Evolutionary conservation across 23 red algal genomes (phyloP).

Genomic region (Pyropia haitanensis): DNA sequence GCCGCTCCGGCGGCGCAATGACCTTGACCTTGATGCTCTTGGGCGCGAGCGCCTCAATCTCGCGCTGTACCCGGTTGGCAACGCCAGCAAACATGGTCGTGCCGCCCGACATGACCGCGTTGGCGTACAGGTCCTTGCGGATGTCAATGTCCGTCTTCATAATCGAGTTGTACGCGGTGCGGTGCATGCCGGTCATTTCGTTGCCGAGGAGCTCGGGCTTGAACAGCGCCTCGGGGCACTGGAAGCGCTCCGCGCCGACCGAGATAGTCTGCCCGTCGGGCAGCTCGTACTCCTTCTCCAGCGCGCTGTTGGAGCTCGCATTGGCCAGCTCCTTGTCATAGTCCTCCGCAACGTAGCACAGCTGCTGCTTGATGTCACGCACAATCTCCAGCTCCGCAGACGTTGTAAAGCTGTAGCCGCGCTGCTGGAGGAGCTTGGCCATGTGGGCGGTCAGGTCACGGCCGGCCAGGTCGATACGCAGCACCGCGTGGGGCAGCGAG

Average conservation of each 20-base stretch:
- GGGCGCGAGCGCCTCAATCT: constrained; percentile 76
- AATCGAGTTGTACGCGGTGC: constrained; percentile 74
- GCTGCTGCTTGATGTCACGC: constrained; percentile 96
- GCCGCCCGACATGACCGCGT: constrained; percentile 93
- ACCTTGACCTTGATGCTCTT: constrained; percentile 96
- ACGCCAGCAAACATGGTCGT: constrained; percentile 94
- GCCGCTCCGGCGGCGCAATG: constrained; percentile 91
- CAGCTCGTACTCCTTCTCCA: constrained; percentile 99
- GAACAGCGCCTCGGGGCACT: constrained; percentile 97
- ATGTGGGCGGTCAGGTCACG: constrained; percentile 83
- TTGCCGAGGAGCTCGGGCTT: constrained; percentile 82
- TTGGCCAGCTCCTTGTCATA: constrained; percentile 83
- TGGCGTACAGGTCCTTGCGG: constrained; percentile 95
- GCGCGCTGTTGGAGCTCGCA: constrained; percentile 39
- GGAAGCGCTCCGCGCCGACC: constrained; percentile 83
- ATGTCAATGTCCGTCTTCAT: constrained; percentile 99
- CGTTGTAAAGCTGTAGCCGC: constrained; percentile 92
- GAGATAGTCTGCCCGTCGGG: constrained; percentile 98
- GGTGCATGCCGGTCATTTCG: constrained; percentile 78
- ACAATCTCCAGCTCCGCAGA: constrained; percentile 98
- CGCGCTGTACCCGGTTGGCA: constrained; percentile 64
- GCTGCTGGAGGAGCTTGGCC: constrained; percentile 86
- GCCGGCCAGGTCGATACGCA: constrained; percentile 89
- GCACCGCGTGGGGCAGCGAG: constrained; percentile 91
- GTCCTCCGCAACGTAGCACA: constrained; percentile 91